Evolutionary conservation across 176 grass and related monocot genomes (phyloP), one percentile per base, ranked within the genome.

Genomic region (Ensete glaucum): DNA sequence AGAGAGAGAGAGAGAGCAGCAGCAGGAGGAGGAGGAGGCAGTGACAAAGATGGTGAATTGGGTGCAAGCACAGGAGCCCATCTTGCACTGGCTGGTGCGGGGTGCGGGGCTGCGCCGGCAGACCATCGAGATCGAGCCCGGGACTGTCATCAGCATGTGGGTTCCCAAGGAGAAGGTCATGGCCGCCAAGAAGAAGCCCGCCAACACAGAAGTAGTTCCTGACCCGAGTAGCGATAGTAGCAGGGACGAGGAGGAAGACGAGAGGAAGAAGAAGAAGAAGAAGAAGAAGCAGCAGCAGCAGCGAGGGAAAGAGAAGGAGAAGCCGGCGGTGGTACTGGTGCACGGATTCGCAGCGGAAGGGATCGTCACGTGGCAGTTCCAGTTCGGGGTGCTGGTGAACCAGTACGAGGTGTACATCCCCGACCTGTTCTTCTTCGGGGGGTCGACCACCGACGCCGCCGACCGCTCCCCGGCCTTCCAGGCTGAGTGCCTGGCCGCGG

Each of bases 281-380:
- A 64, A 20, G n/a, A n/a, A n/a, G n/a, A n/a, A n/a, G n/a, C n/a
- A n/a, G n/a, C n/a, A n/a, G 74, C 12, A 2, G 53, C 55, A 19
- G 8, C 79, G 59, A 51, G 79, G 70, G 56, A 26, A 59, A 1
- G 70, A 73, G 23, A 78, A 88, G 71, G 69, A 88, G 14, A 84
- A 80, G 81, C 90, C 88, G 10, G 87, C 84, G 52, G 73, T 99
- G 15, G 78, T 99, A 50, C 85, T 99, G 1, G 78, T 99, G 59
- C 95, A 99, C 52, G 95, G 95, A n/a, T 99, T 99, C 54, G 90
- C 90, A 0, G 73, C 86, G 11, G 88, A 99, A 84, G 95, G 95
- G 50, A 87, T 91, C 82, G 80, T 91, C 7, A 99, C 90, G 50
- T 99, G 91, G 88, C 88, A 99, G 87, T 94, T 99, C 86, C 89